phyloP scores from a whole-genome alignment of 2,329 filamentous ascomycete species.

The Pseudogymnoascus sp. region DNA sequence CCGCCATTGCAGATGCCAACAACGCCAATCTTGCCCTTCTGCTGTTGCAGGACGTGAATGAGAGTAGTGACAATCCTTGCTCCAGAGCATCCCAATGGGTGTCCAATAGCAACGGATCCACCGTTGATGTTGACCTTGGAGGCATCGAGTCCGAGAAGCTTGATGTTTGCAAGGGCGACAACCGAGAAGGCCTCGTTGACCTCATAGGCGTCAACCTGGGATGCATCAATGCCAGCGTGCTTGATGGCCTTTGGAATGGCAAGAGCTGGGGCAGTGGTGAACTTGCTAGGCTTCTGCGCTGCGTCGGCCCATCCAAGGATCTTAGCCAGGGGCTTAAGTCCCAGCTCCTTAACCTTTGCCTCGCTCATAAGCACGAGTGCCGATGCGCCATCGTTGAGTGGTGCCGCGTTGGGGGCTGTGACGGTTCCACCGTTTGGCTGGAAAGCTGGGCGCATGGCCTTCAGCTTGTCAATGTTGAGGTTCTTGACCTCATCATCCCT shows the following conservation, averaged over 20 bases:
- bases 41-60: conserved; percentile 78
- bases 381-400: conserved; percentile 88
- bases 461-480: conserved; percentile 75
- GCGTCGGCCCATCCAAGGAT: conserved; percentile 97
- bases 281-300: conserved; percentile 82
- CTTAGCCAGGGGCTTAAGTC: conserved; percentile 86
- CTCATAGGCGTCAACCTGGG: conserved; percentile 85
- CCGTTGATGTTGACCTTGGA: conserved; percentile 94
- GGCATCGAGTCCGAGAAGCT: conserved; percentile 69
- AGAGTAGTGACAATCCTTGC: conserved; percentile 89
- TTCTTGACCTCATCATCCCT: conserved; percentile 96
- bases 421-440: conserved; percentile 75
- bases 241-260: conserved; percentile 96
- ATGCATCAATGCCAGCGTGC: conserved; percentile 75
- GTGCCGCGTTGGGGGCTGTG: conserved; percentile 92
- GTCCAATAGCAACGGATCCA: conserved; percentile 89
- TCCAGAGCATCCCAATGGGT: conserved; percentile 88
- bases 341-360: conserved; percentile 84
- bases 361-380: conserved; percentile 91
- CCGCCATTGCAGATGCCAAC: conserved; percentile 98
- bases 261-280: conserved; percentile 87
- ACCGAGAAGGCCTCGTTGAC: conserved; percentile 99
- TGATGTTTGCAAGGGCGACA: conserved; percentile 92
- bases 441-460: conserved; percentile 76
- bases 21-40: conserved; percentile 86